Conservation (phyloP, 352 stramenopile species). For the Peronosclerospora sorghi region DNA sequence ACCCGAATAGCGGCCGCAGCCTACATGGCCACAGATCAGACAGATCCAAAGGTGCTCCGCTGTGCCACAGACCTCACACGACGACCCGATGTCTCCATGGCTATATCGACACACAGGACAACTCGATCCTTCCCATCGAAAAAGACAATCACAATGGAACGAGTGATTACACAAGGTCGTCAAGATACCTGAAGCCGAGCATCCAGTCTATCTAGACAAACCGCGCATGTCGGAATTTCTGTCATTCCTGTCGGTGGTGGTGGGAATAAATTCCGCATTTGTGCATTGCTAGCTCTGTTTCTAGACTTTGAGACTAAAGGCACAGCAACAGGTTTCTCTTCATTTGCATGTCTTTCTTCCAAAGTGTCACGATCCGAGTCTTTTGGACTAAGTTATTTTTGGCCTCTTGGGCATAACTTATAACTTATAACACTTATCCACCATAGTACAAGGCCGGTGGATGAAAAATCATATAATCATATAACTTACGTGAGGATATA, state of each 20-base stretch:
- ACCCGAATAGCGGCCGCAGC: slow-evolving; percentile 92
- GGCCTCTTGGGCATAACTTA: too few species aligned
- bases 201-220: slow-evolving; percentile 87
- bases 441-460: too few species aligned
- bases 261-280: slow-evolving; percentile 40
- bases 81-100: slow-evolving; percentile 87
- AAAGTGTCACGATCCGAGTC: slow-evolving; percentile 9
- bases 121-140: slow-evolving; percentile 90
- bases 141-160: slow-evolving; percentile 95
- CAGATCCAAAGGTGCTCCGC: slow-evolving; percentile 94
- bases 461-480: too few species aligned
- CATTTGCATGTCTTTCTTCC: slow-evolving; percentile 16
- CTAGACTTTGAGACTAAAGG: slow-evolving; percentile 10
- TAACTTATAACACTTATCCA: too few species aligned
- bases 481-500: too few species aligned
- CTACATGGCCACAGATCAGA: slow-evolving; percentile 91
- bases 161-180: slow-evolving; percentile 97
- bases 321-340: slow-evolving; percentile 1
- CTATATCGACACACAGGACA: slow-evolving; percentile 96
- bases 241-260: slow-evolving; percentile 65
- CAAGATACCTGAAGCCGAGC: slow-evolving; percentile 82
- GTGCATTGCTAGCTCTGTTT: slow-evolving; percentile 15
- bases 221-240: slow-evolving; percentile 84
- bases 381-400: too few species aligned
- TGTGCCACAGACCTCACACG: slow-evolving; percentile 89